Evolutionary conservation across 1,139 yeast species (phyloP), one percentile per base, ranked within the genome.

Genomic region (Candida anutae): DNA sequence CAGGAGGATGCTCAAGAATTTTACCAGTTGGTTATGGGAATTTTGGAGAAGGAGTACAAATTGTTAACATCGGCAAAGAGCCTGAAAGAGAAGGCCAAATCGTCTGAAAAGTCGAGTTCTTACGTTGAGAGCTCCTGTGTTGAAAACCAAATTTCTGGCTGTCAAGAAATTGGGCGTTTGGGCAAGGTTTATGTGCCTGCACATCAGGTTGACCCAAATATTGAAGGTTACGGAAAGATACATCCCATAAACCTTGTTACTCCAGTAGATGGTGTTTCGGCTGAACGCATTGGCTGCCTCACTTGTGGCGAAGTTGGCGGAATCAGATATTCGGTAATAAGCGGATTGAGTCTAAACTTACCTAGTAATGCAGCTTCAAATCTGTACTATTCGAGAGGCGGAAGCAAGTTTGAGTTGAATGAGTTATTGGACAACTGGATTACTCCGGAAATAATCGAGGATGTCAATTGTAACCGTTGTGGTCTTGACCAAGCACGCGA

Each of bases 1-100:
- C 96, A 85, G 53, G 95, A 85, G 52, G 96, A 85, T 54, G 95
- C 95, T 0, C 95, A 87, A 53, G 96, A 85, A 50, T 85, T 85
- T 45, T 85, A 85, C 56, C 95, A 85, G 50, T 72, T 82, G 36
- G 70, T 85, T 4, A 66, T 85, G 66, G 66, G 71, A 24, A 72
- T 81, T 29, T 59, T 85, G 28, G 96, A 85, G 49, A 70, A 69
- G 29, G 94, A 85, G 36, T 62, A 55, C 40, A 63, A 61, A 32
- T 48, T 43, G 16, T 16, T 26, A 13, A 22, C 16, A 5, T 17
- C 13, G 4, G 10, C 18, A 5, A 30, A 27, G 5, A 12, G 20
- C 11, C 8, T 24, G 12, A 12, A 14, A 2, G 5, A 11, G 5
- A 17, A 17, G 19, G 9, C 10, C 9, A 17, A 32, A 34, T 19